Evolutionary conservation across 1,284 basidiomycete genomes (phyloP).

Genomic region (Xanthoconium separans): DNA sequence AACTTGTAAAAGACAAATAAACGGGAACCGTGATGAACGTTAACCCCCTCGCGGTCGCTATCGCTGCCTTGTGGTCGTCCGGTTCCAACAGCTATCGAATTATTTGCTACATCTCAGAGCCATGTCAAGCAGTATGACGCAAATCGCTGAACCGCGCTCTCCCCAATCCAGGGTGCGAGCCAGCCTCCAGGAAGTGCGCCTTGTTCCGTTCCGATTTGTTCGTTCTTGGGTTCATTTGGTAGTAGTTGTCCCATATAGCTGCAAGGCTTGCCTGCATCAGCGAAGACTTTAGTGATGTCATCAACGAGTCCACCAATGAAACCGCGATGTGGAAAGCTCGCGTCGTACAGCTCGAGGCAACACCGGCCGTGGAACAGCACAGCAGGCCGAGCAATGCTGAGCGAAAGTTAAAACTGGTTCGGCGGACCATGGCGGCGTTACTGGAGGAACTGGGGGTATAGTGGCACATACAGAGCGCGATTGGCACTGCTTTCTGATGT

Average conservation of each 20-base stretch:
- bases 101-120: background rate
- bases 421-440: slow-evolving; percentile 40
- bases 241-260: slow-evolving; percentile 26
- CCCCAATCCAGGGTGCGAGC: slow-evolving; percentile 19
- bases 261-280: slow-evolving; percentile 26
- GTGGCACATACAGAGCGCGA: background rate
- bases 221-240: background rate
- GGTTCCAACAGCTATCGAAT: background rate
- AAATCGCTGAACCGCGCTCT: slow-evolving; percentile 8
- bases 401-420: slow-evolving; percentile 38
- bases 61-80: slow-evolving; percentile 1
- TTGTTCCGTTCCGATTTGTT: background rate
- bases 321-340: slow-evolving; percentile 25
- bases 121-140: slow-evolving; percentile 6
- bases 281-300: slow-evolving; percentile 35
- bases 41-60: background rate
- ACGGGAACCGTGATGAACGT: slow-evolving; percentile 12
- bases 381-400: slow-evolving; percentile 30
- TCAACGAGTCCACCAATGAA: slow-evolving; percentile 28
- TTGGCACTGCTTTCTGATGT: slow-evolving; percentile 4
- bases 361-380: background rate
- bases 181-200: slow-evolving; percentile 30
- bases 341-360: slow-evolving; percentile 33
- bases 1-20: background rate
- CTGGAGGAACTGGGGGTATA: slow-evolving; percentile 41